Evolutionary conservation across 305 asterid species (phyloP), one percentile per base, ranked within the genome.

Genomic region (Vinca major): DNA sequence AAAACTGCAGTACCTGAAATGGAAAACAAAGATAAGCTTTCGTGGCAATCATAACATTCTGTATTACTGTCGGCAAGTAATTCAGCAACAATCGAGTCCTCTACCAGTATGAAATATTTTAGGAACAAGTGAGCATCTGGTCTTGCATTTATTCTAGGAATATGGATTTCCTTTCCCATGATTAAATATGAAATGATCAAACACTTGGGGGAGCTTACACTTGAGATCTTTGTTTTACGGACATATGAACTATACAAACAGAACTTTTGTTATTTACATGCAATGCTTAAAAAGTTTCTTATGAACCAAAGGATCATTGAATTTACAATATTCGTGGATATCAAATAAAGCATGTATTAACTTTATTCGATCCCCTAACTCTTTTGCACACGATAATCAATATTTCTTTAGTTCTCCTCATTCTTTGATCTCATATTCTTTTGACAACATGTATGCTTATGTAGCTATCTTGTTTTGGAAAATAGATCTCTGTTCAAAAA

Each of bases 1-100:
- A 45, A 45, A 65, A 56, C 61, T 66, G 70, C 21, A 61, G 26
- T 7, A 60, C n/a, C 65, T 61, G 65, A 39, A 39, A 14, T 16
- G 26, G 48, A 61, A 61, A 39, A 61, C 21, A 37, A 61, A 16
- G 65, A 39, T 39, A 37, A 14, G 16, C 19, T 50, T 50, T 3
- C 4, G 2, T 48, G 13, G 12, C 2, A 12, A 48, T 13, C 52
- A 48, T n/a, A 48, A 0, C 12, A 8, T 48, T 26, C 17, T 1
- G 17, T 48, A 48, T 48, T 12, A 60, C 45, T 7, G 12, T 21
- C 33, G 16, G 44, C 49, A 55, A 41, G 21, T 68, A 19, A 33
- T 26, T 26, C 33, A 19, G 20, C 11, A 39, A 5, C 16, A 19
- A 13, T 43, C 37, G 44, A 37, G 39, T 21, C 4, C 33, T 61